Base-by-base conservation (phyloP, 2,329 filamentous ascomycete genomes). In the Chrysoporthe austroafricana region DNA sequence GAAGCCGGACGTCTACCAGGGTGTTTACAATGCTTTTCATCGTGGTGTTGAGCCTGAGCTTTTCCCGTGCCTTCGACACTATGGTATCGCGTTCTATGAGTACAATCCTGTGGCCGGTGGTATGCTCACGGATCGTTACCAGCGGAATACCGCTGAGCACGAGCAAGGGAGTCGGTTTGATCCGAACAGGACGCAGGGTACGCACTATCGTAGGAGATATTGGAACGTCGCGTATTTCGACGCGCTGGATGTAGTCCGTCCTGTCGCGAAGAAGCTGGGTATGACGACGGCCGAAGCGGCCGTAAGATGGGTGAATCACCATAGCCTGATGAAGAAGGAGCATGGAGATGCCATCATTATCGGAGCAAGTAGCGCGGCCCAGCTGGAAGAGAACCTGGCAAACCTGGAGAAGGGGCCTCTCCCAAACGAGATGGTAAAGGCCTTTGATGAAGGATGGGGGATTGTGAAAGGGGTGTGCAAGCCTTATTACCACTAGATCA, bases 381-480 rank as follows among this genome's bases (percentile, higher is more conserved):
- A 86, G 71, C 75, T 86, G 36, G 77, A 82, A 68, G 76, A 79
- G 67, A 86, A 86, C 64, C 70, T 86, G 54, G 74, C 79, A 42
- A 78, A 78, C 61, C 72, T 86, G 4, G 81, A 85, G 72, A 82
- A 82, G 81, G 88, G 90, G 0, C 89, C 89, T 0, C 76, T 94
- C 64, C 90, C 90, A 0, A 85, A 90, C 6, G 90, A 92, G 43
- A 87, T 93, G 18, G 82, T 93, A 14, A 78, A 88, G 72, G 85
- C 85, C 11, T 81, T 96, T 70, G 92, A 96, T 73, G 81, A 91
- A 76, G 92, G 91, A 4, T 96, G 93, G 93, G 71, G 83, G 72
- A 81, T 90, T 21, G 82, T 86, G 14, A 93, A 93, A 80, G 62
- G 67, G 3, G 62, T 63, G 2, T 62, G 63, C 52, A 57, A 59